Evolutionary conservation across 2,329 filamentous ascomycete genomes (phyloP).

Genomic region (Claviceps sp.): DNA sequence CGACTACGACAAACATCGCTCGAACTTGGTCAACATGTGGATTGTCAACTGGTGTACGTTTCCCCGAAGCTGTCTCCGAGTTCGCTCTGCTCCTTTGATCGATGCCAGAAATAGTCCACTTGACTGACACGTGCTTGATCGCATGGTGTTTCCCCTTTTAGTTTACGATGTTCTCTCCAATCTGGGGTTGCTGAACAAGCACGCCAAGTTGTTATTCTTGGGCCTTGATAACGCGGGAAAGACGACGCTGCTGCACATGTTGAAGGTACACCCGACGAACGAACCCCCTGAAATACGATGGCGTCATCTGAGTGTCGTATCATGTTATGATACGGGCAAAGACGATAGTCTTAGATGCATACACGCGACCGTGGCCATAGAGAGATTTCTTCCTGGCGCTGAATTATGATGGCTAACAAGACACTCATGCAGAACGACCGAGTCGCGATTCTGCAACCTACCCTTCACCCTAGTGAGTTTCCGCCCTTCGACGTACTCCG

Average conservation of each 20-base stretch:
- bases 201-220: constrained; percentile 87
- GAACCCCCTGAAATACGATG: not conserved
- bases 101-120: not conserved
- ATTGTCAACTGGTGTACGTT: constrained; percentile 88
- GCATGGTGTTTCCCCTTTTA: constrained; percentile 2
- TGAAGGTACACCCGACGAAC: constrained; percentile 54
- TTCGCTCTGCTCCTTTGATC: constrained; percentile 1
- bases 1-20: constrained; percentile 8
- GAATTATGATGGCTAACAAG: constrained; percentile 12
- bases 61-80: constrained; percentile 6
- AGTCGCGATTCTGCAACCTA: constrained; percentile 80
- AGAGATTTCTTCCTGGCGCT: not conserved
- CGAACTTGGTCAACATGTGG: constrained; percentile 52
- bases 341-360: not conserved
- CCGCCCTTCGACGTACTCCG: not conserved
- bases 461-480: constrained; percentile 76
- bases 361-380: not conserved
- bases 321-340: not conserved
- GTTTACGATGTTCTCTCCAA: constrained; percentile 85
- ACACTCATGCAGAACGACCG: constrained; percentile 58
- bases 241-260: constrained; percentile 86
- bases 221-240: constrained; percentile 92
- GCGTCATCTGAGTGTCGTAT: not conserved
- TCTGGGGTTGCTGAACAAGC: constrained; percentile 84
- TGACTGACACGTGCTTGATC: constrained; percentile 20